A percentile compares a stretch with the other conserved stretches of the same genome.
These are phyloP conservation scores for Xylaria palmicola DNA, from an alignment of 495 filamentous ascomycete genomes.

Conservation along the genomic window DNA sequence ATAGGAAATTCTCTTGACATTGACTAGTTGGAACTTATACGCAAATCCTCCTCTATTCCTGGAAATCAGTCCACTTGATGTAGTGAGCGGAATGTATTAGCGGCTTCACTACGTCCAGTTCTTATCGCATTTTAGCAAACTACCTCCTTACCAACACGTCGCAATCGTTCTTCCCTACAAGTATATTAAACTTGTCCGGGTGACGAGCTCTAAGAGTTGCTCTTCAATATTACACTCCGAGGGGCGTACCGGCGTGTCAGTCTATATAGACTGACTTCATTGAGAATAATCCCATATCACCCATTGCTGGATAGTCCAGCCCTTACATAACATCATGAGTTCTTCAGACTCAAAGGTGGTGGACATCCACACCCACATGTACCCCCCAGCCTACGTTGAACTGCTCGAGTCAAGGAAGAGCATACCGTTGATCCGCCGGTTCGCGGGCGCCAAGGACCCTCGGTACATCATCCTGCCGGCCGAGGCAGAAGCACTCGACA, in stretches of 20 bases:
- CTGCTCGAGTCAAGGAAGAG: slow-evolving; percentile 72
- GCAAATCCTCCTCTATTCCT: background rate
- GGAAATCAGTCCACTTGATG: background rate
- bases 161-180: background rate
- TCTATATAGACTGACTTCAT: background rate
- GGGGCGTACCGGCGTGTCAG: background rate
- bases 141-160: background rate
- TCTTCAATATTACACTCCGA: background rate
- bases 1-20: background rate
- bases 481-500: slow-evolving; percentile 59
- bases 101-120: background rate
- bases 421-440: slow-evolving; percentile 79
- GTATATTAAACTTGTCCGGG: too few relatives aligned
- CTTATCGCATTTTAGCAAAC: background rate
- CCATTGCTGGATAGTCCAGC: background rate
- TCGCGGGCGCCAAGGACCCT: slow-evolving; percentile 54
- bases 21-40: background rate
- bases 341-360: slow-evolving; percentile 50
- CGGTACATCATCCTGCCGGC: slow-evolving; percentile 79
- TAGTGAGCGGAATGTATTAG: background rate
- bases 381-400: slow-evolving; percentile 78
- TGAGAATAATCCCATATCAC: background rate
- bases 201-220: too few relatives aligned
- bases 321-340: slow-evolving; percentile 16
- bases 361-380: slow-evolving; percentile 95